phyloP scores from a whole-genome alignment of 257 asterid genomes.

The Cruciata laevipes region DNA sequence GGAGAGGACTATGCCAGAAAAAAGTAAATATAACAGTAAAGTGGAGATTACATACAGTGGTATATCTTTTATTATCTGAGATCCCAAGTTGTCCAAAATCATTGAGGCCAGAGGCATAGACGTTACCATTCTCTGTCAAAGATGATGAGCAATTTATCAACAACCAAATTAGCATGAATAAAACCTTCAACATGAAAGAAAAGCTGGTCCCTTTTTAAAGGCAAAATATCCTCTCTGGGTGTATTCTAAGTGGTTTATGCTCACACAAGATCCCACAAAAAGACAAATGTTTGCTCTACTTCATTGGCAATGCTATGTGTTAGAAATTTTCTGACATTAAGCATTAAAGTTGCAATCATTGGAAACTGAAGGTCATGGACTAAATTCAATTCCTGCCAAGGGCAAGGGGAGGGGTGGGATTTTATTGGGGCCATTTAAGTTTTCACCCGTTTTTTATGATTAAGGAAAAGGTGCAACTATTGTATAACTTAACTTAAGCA shows the following conservation, averaged over 20 bases:
- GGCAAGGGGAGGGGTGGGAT: too few species aligned
- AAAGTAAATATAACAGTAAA: neutral
- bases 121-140: constrained; percentile 72
- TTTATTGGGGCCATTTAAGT: too few species aligned
- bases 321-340: neutral
- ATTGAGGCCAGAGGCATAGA: constrained; percentile 89
- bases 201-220: neutral
- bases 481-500: neutral
- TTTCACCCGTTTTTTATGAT: too few species aligned
- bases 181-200: neutral
- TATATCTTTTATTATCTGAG: constrained; percentile 47
- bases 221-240: neutral
- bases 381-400: too few species aligned
- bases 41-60: constrained; percentile 56
- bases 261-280: neutral
- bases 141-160: constrained; percentile 22
- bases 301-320: neutral
- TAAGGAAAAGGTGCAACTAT: neutral
- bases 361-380: too few species aligned
- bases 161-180: constrained; percentile 19
- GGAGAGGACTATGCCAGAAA: neutral
- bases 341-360: neutral
- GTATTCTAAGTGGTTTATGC: neutral
- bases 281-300: neutral
- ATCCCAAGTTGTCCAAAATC: constrained; percentile 93